Conservation (phyloP, 257 asterid genomes). For the Penstemon barbatus region DNA sequence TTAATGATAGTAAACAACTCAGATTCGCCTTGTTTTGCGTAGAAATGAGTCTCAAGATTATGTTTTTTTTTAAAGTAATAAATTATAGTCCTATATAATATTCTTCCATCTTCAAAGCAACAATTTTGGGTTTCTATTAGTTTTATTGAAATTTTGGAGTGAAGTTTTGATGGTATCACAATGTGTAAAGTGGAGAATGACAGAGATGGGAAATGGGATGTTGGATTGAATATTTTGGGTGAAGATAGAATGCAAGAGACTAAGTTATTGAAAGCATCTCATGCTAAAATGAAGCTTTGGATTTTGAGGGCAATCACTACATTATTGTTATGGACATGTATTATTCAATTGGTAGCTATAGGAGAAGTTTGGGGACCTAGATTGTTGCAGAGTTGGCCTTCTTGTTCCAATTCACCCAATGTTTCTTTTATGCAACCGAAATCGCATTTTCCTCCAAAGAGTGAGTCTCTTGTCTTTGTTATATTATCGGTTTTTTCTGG, state of each 20-base stretch:
- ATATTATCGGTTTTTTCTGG: slow-evolving; percentile 16
- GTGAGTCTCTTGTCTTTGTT: slow-evolving; percentile 31
- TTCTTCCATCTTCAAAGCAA: background rate
- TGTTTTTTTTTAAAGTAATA: background rate
- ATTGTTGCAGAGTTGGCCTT: slow-evolving; percentile 52
- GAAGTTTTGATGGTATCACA: slow-evolving; percentile 15
- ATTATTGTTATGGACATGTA: slow-evolving; percentile 52
- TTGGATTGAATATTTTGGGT: slow-evolving; percentile 32
- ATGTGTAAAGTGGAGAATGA: slow-evolving; percentile 35
- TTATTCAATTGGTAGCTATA: slow-evolving; percentile 50
- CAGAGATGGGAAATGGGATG: slow-evolving; percentile 21
- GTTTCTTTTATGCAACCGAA: slow-evolving; percentile 23
- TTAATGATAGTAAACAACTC: slow-evolving; percentile 32
- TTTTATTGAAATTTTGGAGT: slow-evolving; percentile 17
- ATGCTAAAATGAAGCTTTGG: slow-evolving; percentile 53
- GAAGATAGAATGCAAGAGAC: slow-evolving; percentile 28
- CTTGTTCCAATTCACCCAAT: slow-evolving; percentile 36
- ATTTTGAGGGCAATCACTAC: slow-evolving; percentile 45
- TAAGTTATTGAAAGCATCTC: slow-evolving; percentile 36
- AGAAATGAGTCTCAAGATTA: slow-evolving; percentile 6
- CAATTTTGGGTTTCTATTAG: slow-evolving; percentile 13
- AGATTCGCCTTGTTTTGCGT: slow-evolving; percentile 54
- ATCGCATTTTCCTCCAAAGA: slow-evolving; percentile 43
- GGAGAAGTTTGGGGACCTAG: slow-evolving; percentile 62
- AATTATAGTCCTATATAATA: background rate